Evolutionary conservation across 768 basidiomycete genomes (phyloP).

Genomic region (Scleroderma bovista): DNA sequence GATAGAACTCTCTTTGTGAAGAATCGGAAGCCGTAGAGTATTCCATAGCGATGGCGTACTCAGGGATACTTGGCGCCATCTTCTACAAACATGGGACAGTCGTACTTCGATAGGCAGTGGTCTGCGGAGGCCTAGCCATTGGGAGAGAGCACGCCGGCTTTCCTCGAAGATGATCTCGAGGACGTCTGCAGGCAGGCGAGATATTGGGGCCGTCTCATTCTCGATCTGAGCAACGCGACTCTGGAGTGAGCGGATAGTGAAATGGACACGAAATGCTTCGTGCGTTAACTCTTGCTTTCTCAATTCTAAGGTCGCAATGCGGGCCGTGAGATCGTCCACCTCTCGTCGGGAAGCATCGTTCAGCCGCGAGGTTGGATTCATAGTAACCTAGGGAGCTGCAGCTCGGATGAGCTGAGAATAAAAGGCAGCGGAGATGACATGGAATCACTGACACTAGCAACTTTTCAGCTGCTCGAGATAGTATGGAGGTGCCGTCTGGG

Average conservation of each 20-base stretch:
- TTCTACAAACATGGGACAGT: slow-evolving; percentile 31
- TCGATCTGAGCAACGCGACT: slow-evolving; percentile 29
- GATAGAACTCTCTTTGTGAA: slow-evolving; percentile 23
- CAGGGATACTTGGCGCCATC: slow-evolving; percentile 33
- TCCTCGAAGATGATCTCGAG: slow-evolving; percentile 32
- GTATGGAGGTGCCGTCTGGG: neutral
- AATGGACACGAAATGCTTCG: slow-evolving; percentile 22
- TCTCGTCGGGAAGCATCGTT: slow-evolving; percentile 21
- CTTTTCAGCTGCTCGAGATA: slow-evolving; percentile 9
- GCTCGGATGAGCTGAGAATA: slow-evolving; percentile 12
- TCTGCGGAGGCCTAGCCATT: slow-evolving; percentile 22
- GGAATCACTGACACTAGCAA: slow-evolving; percentile 19
- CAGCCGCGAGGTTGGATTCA: slow-evolving; percentile 15
- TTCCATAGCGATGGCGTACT: slow-evolving; percentile 32
- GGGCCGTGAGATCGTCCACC: slow-evolving; percentile 16
- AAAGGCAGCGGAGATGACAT: slow-evolving; percentile 6
- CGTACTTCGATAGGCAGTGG: slow-evolving; percentile 30
- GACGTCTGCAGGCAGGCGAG: slow-evolving; percentile 26
- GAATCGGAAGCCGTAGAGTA: slow-evolving; percentile 27
- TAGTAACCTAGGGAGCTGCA: slow-evolving; percentile 11
- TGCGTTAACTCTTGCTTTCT: slow-evolving; percentile 15
- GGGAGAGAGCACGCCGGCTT: slow-evolving; percentile 21
- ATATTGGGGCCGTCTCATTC: slow-evolving; percentile 25
- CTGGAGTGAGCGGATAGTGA: slow-evolving; percentile 24
- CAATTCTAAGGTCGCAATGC: slow-evolving; percentile 18